These are phyloP conservation scores for Fusarium mangiferae DNA, from an alignment of 2,329 filamentous ascomycete genomes.

Conservation along the genomic window DNA sequence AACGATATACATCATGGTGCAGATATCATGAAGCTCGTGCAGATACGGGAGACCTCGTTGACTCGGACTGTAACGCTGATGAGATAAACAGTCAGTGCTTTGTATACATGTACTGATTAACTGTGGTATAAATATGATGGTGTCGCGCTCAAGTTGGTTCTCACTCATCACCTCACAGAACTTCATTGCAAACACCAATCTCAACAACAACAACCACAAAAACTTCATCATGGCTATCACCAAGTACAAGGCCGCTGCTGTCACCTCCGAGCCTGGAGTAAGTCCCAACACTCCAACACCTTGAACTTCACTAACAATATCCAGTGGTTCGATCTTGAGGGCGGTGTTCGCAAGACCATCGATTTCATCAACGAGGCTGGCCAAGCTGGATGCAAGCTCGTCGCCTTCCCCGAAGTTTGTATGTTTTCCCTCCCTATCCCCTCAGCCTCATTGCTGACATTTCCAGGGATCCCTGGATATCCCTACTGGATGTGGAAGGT, in stretches of 20 bases:
- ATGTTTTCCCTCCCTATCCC: too few relatives aligned
- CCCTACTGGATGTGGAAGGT: slow-evolving; percentile 55
- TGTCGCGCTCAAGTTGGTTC: neutral
- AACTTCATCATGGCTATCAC: slow-evolving; percentile 32
- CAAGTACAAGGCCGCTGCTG: slow-evolving; percentile 41
- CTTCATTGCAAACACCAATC: neutral
- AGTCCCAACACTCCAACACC: rapidly evolving
- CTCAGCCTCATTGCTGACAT: too few relatives aligned
- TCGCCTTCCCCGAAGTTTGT: slow-evolving; percentile 65
- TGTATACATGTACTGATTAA: neutral
- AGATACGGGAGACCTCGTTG: slow-evolving; percentile 3
- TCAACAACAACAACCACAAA: neutral
- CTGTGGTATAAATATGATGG: slow-evolving; percentile 4
- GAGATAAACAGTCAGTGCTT: neutral
- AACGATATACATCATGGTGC: neutral
- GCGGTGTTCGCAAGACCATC: slow-evolving; percentile 66
- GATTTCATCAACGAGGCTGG: slow-evolving; percentile 66
- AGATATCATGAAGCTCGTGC: slow-evolving; percentile 13
- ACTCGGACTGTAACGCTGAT: neutral
- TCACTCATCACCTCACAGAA: neutral
- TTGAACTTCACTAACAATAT: neutral
- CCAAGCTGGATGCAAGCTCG: slow-evolving; percentile 61
- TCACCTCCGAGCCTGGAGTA: slow-evolving; percentile 38
- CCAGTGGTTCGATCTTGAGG: slow-evolving; percentile 66
- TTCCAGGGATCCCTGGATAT: slow-evolving; percentile 63